Percentiles rank a stretch among this genome's conserved stretches.
phyloP scores from a whole-genome alignment of 441 rosid genomes.

The Iberis amara region DNA sequence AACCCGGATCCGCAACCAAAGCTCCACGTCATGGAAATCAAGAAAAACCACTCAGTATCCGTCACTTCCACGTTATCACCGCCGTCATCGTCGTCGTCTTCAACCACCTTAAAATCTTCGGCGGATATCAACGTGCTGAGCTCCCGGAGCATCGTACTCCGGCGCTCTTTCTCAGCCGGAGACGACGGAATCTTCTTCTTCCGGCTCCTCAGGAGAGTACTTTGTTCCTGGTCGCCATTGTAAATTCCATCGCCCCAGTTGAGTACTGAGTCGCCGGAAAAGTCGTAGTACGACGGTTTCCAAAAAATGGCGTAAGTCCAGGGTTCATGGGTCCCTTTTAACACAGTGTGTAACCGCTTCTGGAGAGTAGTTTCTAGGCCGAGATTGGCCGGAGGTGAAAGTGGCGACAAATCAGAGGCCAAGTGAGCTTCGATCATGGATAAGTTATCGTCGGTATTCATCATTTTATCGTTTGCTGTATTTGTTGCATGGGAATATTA shows the following conservation, averaged over 20 bases:
- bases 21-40: constrained; percentile 74
- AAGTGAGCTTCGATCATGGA: constrained; percentile 75
- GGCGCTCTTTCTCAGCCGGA: constrained; percentile 53
- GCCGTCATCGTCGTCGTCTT: constrained; percentile 26
- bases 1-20: constrained; percentile 57
- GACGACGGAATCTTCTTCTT: constrained; percentile 6
- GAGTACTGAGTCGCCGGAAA: constrained; percentile 41
- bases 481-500: no score
- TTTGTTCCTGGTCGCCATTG: constrained; percentile 54
- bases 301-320: constrained; percentile 93
- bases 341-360: constrained; percentile 66
- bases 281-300: constrained; percentile 60
- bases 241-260: constrained; percentile 89
- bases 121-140: constrained; percentile 75
- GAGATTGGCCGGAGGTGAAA: constrained; percentile 26
- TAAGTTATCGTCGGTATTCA: constrained; percentile 55
- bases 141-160: constrained; percentile 54
- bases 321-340: constrained; percentile 53
- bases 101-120: constrained; percentile 4
- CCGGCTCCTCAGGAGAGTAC: constrained; percentile 24
- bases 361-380: constrained; percentile 62
- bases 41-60: constrained; percentile 82
- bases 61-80: constrained; percentile 82
- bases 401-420: constrained; percentile 50
- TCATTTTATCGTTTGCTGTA: constrained; percentile 4